Evolutionary conservation across 225 moss, liverwort and hornwort genomes (phyloP).

Genomic region (Polytrichum formosum): DNA sequence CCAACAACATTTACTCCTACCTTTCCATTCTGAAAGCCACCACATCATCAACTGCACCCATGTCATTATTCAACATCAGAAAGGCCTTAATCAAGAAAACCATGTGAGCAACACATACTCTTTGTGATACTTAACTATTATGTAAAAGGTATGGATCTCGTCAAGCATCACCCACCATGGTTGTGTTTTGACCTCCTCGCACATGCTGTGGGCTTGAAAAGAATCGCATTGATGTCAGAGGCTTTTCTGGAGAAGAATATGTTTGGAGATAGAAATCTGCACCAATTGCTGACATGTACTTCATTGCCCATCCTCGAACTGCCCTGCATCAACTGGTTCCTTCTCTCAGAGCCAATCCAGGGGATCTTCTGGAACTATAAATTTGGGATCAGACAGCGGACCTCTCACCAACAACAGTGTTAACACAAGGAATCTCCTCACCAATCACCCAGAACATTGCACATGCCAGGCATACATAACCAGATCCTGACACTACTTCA

Average conservation of each 20-base stretch:
- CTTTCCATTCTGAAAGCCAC: constrained; percentile 25
- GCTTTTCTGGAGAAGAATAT: constrained; percentile 51
- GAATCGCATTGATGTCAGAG: constrained; percentile 54
- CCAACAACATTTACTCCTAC: constrained; percentile 84
- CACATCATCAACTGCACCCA: too few relatives aligned
- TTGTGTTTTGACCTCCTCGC: constrained; percentile 26
- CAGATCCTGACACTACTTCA: neutral
- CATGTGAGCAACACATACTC: too few relatives aligned
- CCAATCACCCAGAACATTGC: too few relatives aligned
- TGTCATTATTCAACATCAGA: neutral
- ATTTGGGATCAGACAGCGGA: too few relatives aligned
- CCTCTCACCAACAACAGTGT: too few relatives aligned
- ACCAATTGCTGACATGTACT: constrained; percentile 69
- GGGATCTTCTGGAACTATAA: neutral
- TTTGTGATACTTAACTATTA: neutral
- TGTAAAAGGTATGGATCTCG: neutral
- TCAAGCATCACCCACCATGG: constrained; percentile 22
- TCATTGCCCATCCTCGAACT: constrained; percentile 83
- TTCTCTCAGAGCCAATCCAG: constrained; percentile 21
- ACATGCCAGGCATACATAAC: too few relatives aligned
- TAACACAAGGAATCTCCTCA: too few relatives aligned
- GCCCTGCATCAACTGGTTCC: constrained; percentile 68
- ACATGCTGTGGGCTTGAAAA: constrained; percentile 51
- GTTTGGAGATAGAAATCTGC: constrained; percentile 87
- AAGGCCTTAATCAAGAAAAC: constrained; percentile 6